Base-by-base conservation (phyloP, 2,329 filamentous ascomycete species). In the Claviceps citrina region DNA sequence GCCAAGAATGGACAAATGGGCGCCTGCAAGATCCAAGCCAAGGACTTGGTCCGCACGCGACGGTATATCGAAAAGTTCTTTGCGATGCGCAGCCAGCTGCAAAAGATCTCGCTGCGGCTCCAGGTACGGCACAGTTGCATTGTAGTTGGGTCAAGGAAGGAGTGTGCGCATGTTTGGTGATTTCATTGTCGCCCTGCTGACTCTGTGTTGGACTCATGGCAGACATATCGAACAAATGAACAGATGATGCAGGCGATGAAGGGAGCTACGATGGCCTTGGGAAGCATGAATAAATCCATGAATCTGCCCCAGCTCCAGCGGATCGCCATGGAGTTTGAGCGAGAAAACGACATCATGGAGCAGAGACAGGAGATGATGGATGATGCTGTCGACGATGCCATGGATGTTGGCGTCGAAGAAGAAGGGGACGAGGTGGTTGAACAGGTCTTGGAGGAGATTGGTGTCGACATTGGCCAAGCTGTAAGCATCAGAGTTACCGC, bases 201-300 rank as follows among this genome's bases (percentile, higher is more conserved):
- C 47, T 53, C 42, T 2, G 19, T 16, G n/a, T n/a, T n/a, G 18
- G 36, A 30, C 36, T 13, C 13, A 7, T 10, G 18, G 15, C 53
- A 94, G 84, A 98, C 91, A 37, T 89, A 96, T 48, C 79, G 91
- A 48, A 95, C 87, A 49, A 98, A 98, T 61, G 91, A 98, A 61
- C 89, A 96, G 63, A 98, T 98, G 91, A 95, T 95, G 87, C 85
- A 94, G 62, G 91, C 87, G 7, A 96, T 98, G 91, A 98, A 95
- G 63, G 91, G 91, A 26, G 91, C 91, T 4, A 96, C 91, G 1
- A 78, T 81, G 62, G 79, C 94, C 3, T 68, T 98, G 7, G 86
- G 87, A 40, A 93, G 83, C 65, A 98, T 98, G 91, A 98, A 98
- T 62, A 75, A 83, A 48, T 84, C 84, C 47, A 96, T 96, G 87